phyloP scores from a whole-genome alignment of 1,139 yeast genomes.

The Debaryomycetaceae sp. region DNA sequence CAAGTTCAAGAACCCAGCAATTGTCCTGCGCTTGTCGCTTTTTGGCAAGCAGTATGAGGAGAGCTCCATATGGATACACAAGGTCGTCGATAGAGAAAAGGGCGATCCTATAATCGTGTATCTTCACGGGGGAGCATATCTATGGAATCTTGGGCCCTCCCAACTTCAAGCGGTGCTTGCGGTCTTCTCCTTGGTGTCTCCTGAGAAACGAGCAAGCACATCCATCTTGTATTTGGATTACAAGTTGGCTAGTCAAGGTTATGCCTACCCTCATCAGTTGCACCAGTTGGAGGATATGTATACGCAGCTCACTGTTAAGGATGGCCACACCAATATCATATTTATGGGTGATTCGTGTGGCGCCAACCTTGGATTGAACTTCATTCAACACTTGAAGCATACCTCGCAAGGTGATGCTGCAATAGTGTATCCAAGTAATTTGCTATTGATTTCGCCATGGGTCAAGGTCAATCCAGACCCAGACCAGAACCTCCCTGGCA shows the following conservation, averaged over 20 bases:
- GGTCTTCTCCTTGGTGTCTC: conserved; percentile 25
- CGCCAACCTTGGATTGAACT: conserved; percentile 31
- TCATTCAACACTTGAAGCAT: conserved; percentile 23
- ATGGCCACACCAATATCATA: conserved; percentile 28
- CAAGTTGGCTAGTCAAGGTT: conserved; percentile 29
- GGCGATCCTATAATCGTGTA: conserved; percentile 37
- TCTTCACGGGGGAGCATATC: conserved; percentile 45
- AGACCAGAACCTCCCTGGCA: conserved; percentile 19
- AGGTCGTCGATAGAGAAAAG: conserved; percentile 20
- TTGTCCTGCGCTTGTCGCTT: conserved; percentile 14
- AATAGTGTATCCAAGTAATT: conserved; percentile 26
- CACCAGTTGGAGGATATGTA: conserved; percentile 31
- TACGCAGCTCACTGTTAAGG: conserved; percentile 20
- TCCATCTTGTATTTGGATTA: conserved; percentile 38
- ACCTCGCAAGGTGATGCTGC: background rate
- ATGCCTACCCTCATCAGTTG: conserved; percentile 32
- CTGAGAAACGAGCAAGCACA: conserved; percentile 19
- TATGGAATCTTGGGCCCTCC: conserved; percentile 27
- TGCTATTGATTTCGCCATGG: conserved; percentile 41
- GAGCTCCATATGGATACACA: conserved; percentile 34
- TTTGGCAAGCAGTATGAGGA: conserved; percentile 31
- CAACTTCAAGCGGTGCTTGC: conserved; percentile 32
- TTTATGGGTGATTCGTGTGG: conserved; percentile 43
- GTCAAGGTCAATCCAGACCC: conserved; percentile 18
- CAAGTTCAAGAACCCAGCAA: background rate